Conservation (phyloP, 2,329 filamentous ascomycete species). For the Phialophora verrucosa region DNA sequence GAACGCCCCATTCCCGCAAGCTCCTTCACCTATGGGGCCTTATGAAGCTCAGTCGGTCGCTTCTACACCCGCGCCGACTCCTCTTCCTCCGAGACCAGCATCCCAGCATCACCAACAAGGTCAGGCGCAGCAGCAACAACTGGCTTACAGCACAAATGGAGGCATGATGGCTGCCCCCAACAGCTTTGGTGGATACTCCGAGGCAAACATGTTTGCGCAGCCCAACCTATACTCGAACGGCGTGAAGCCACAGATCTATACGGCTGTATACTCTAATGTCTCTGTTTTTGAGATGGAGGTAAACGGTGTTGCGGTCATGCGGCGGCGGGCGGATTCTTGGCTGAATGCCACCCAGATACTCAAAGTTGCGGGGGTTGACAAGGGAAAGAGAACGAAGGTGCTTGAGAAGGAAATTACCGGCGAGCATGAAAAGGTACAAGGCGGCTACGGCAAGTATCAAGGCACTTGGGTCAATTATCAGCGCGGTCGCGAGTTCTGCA, state of each 20-base stretch:
- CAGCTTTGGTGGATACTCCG: constrained; percentile 49
- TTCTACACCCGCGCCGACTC: constrained; percentile 53
- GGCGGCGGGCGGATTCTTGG: constrained; percentile 91
- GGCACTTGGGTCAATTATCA: constrained; percentile 98
- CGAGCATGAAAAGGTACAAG: constrained; percentile 97
- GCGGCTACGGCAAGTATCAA: constrained; percentile 98
- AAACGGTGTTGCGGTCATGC: constrained; percentile 92
- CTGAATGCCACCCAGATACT: constrained; percentile 98
- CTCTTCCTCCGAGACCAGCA: constrained; percentile 47
- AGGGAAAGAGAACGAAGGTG: constrained; percentile 96
- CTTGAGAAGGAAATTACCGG: constrained; percentile 97
- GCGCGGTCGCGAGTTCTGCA: constrained; percentile 88
- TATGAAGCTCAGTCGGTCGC: constrained; percentile 54
- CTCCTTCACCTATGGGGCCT: constrained; percentile 46
- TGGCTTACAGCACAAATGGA: constrained; percentile 35
- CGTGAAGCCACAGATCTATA: constrained; percentile 54
- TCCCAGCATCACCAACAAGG: constrained; percentile 48
- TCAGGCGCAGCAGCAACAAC: constrained; percentile 48
- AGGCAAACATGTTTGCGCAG: constrained; percentile 49
- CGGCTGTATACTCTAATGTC: constrained; percentile 89
- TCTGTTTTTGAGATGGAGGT: constrained; percentile 99
- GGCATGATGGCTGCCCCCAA: constrained; percentile 44
- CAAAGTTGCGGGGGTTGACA: constrained; percentile 95
- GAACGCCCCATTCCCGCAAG: constrained; percentile 46
- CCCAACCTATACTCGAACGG: constrained; percentile 35